Conservation (phyloP, 2,329 filamentous ascomycete species). For the Paradendryphiella salina region DNA sequence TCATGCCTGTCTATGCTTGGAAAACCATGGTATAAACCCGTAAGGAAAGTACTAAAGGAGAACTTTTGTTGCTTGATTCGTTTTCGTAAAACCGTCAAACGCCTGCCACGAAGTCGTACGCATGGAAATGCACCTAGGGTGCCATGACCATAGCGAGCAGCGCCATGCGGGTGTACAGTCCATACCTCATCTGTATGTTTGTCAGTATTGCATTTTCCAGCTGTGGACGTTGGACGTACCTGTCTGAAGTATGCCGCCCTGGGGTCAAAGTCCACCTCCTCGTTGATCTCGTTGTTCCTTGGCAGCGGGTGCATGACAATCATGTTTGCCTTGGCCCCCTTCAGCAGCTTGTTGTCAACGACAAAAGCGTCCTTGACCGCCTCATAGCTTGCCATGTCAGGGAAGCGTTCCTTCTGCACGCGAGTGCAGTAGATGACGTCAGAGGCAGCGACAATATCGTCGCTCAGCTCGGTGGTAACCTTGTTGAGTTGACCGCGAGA, state of each 20-base stretch:
- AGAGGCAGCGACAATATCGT: conserved; percentile 80
- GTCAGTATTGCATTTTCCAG: conserved; percentile 48
- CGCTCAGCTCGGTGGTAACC: conserved; percentile 78
- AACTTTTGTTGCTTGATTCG: conserved; percentile 12
- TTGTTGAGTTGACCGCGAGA: conserved; percentile 73
- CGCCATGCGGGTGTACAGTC: conserved; percentile 97
- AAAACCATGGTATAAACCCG: conserved; percentile 11
- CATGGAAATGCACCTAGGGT: conserved; percentile 34
- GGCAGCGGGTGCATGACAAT: conserved; percentile 95
- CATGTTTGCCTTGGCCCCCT: conserved; percentile 89
- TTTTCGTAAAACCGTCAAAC: conserved; percentile 19
- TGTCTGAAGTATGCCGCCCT: conserved; percentile 98
- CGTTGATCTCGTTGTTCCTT: conserved; percentile 87
- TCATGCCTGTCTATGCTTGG: background rate
- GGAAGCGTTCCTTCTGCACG: conserved; percentile 94
- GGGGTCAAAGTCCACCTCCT: conserved; percentile 97
- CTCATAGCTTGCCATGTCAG: conserved; percentile 79
- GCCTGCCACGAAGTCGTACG: conserved; percentile 11
- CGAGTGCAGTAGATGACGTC: conserved; percentile 97
- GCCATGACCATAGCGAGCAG: conserved; percentile 90
- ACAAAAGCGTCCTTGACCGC: conserved; percentile 84
- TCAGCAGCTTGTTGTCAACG: conserved; percentile 86
- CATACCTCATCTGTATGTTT: conserved; percentile 81
- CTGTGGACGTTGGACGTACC: conserved; percentile 61
- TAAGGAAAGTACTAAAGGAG: background rate